Evolutionary conservation across 805 yeast species (phyloP).

Genomic region (Hanseniaspora occidentalis): DNA sequence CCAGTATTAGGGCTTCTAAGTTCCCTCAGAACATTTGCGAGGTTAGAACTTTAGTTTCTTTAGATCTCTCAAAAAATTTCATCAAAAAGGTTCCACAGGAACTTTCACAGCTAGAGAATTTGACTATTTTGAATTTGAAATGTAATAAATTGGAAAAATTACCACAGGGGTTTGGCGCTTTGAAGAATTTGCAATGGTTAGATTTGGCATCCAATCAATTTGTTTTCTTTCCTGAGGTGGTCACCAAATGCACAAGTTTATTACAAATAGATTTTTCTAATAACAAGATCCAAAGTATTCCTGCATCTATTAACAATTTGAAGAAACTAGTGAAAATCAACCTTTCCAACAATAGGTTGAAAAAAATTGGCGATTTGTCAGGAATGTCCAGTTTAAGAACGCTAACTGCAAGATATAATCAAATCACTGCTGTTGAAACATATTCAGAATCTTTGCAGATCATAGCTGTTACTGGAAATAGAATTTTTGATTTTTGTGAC

Average conservation of each 20-base stretch:
- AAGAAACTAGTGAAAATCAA: conserved; percentile 54
- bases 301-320: conserved; percentile 48
- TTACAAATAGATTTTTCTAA: conserved; percentile 69
- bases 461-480: conserved; percentile 63
- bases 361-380: conserved; percentile 30
- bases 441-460: conserved; percentile 51
- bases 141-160: conserved; percentile 59
- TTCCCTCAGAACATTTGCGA: conserved; percentile 67
- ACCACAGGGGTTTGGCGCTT: conserved; percentile 47
- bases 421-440: conserved; percentile 29
- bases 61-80: conserved; percentile 71
- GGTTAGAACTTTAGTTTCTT: conserved; percentile 49
- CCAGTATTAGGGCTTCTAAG: conserved; percentile 56
- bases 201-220: conserved; percentile 75
- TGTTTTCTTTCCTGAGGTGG: conserved; percentile 47
- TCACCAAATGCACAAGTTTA: conserved; percentile 47
- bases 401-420: conserved; percentile 68
- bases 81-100: conserved; percentile 49
- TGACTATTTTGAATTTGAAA: conserved; percentile 52
- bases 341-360: conserved; percentile 59
- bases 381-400: conserved; percentile 47
- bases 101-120: conserved; percentile 38
- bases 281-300: conserved; percentile 53
- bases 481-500: conserved; percentile 57
- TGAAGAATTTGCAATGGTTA: conserved; percentile 42